Percentiles rank a stretch among this genome's conserved stretches.
phyloP scores from a whole-genome alignment of 495 filamentous ascomycete genomes.

The Haplographium delicatum region DNA sequence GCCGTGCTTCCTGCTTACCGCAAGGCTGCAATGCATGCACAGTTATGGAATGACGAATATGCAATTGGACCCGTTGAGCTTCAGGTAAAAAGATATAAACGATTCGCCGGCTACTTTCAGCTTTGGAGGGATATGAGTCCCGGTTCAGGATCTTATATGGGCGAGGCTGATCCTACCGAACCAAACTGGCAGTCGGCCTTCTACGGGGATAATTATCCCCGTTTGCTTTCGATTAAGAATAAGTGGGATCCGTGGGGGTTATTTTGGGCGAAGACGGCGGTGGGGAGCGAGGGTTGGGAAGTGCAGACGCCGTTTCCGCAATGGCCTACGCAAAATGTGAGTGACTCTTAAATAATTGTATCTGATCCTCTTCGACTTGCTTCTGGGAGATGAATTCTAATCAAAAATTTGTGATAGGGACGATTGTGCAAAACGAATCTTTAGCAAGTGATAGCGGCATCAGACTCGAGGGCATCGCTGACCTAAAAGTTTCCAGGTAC shows the following conservation, averaged over 20 bases:
- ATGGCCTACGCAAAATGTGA: too few species aligned
- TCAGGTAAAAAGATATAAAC: conserved; percentile 26
- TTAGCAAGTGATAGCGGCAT: too few species aligned
- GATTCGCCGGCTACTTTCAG: conserved; percentile 32
- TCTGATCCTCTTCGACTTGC: too few species aligned
- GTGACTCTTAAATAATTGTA: too few species aligned
- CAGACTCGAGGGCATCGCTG: too few species aligned
- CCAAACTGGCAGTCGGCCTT: conserved; percentile 45
- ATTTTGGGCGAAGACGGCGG: conserved; percentile 54
- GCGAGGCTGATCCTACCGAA: conserved; percentile 45
- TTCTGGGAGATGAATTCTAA: too few species aligned
- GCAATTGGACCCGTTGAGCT: conserved; percentile 24
- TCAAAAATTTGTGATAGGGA: too few species aligned
- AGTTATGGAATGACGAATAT: conserved; percentile 1
- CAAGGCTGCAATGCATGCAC: conserved; percentile 25
- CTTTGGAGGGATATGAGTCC: conserved; percentile 32
- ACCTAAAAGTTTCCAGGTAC: too few species aligned
- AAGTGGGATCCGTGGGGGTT: conserved; percentile 52
- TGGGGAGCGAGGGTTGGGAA: conserved; percentile 57
- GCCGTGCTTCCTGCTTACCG: conserved; percentile 56
- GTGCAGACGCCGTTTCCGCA: too few species aligned
- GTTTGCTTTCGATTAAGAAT: conserved; percentile 42
- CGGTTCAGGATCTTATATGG: conserved; percentile 36
- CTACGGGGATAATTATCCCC: conserved; percentile 46
- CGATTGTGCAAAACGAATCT: too few species aligned